Percentiles rank a stretch among this genome's conserved stretches.
phyloP scores from a whole-genome alignment of 139 green algal genomes.

The Closterium sp. region DNA sequence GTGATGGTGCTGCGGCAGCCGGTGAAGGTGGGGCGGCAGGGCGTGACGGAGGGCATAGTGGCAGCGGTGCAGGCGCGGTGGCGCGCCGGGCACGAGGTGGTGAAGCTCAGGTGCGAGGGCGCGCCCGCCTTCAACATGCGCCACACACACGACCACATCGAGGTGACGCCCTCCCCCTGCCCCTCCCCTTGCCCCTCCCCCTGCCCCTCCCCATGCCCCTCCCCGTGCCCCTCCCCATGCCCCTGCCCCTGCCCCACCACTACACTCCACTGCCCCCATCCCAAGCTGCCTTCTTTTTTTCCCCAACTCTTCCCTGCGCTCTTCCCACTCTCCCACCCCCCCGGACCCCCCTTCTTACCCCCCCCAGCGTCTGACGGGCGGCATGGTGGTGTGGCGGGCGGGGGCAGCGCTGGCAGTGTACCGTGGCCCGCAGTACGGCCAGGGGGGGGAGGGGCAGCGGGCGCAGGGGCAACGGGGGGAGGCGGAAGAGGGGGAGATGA shows the following conservation, averaged over 20 bases:
- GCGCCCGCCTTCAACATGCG: conserved; percentile 30
- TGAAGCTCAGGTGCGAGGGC: conserved; percentile 31
- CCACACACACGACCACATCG: conserved; percentile 22
- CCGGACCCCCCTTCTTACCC: background rate
- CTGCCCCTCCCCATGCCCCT: too few relatives aligned
- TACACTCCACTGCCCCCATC: too few relatives aligned
- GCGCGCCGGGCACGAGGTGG: conserved; percentile 21
- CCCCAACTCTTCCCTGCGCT: too few relatives aligned
- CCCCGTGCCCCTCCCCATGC: too few relatives aligned
- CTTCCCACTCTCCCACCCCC: too few relatives aligned
- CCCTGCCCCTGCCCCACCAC: too few relatives aligned
- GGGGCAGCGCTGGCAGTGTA: conserved; percentile 23
- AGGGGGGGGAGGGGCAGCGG: background rate
- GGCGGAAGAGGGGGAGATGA: background rate
- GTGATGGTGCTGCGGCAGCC: background rate
- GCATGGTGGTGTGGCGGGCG: conserved; percentile 39
- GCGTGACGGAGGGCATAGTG: conserved; percentile 27
- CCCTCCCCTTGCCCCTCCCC: too few relatives aligned
- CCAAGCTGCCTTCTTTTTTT: too few relatives aligned
- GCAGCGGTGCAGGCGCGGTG: conserved; percentile 10
- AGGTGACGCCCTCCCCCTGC: background rate
- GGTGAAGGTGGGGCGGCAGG: conserved; percentile 29
- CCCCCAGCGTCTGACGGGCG: conserved; percentile 37
- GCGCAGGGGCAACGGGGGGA: background rate
- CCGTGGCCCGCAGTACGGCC: conserved; percentile 19